Evolutionary conservation across 768 basidiomycete species (phyloP).

Genomic region (Lactifluus subvellereus): DNA sequence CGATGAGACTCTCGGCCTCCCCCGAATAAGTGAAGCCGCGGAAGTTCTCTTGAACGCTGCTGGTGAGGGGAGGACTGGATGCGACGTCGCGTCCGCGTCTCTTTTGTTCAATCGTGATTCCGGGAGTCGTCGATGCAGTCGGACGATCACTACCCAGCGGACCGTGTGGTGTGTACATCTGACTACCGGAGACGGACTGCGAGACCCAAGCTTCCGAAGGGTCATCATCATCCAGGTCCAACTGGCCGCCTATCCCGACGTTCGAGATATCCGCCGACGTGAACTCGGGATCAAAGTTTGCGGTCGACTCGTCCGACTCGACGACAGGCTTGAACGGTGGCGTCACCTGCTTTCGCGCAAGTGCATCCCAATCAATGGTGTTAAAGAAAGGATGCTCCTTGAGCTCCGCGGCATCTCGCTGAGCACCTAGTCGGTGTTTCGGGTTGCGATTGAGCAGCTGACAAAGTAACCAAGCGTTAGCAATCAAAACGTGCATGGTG

Average conservation of each 20-base stretch:
- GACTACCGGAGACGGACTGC: conserved; percentile 29
- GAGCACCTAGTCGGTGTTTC: conserved; percentile 91
- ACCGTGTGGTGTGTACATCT: conserved; percentile 64
- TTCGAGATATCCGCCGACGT: conserved; percentile 86
- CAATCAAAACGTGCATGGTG: neutral
- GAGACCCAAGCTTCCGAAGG: conserved; percentile 65
- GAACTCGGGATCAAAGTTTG: conserved; percentile 98
- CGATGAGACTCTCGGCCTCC: conserved; percentile 51
- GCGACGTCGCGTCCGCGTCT: conserved; percentile 38
- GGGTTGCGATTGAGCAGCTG: conserved; percentile 98
- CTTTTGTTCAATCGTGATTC: conserved; percentile 19
- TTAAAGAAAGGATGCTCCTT: conserved; percentile 96
- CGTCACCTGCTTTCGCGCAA: conserved; percentile 82
- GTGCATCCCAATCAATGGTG: conserved; percentile 84
- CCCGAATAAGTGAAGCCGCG: conserved; percentile 88
- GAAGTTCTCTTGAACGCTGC: conserved; percentile 94
- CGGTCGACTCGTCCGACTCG: conserved; percentile 96
- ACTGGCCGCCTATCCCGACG: conserved; percentile 44
- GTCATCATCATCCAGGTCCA: conserved; percentile 46
- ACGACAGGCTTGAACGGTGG: conserved; percentile 98
- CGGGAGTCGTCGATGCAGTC: conserved; percentile 18
- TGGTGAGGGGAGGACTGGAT: conserved; percentile 59
- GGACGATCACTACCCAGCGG: conserved; percentile 51
- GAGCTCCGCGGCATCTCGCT: conserved; percentile 85
- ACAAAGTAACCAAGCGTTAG: neutral